phyloP scores from a whole-genome alignment of 169 alveolate species.

The Besnoitia besnoiti region DNA sequence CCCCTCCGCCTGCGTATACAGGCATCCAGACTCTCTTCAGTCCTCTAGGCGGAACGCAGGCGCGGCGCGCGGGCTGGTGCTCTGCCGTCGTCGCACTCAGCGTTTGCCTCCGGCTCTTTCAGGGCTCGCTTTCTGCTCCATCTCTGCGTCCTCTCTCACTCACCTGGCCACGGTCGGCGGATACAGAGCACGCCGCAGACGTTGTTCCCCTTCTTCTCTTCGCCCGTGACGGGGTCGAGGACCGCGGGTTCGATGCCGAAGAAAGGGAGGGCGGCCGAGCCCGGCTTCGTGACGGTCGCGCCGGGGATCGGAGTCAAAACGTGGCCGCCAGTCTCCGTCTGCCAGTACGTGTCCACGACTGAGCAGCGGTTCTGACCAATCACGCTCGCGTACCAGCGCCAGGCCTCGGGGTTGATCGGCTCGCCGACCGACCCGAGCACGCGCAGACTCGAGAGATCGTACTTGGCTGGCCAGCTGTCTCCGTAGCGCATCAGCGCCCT shows the following conservation, averaged over 20 bases:
- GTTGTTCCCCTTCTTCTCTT: constrained; percentile 80
- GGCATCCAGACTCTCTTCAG: too few species aligned
- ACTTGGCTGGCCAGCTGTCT: constrained; percentile 66
- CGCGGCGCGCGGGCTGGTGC: too few species aligned
- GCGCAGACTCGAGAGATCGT: constrained; percentile 66
- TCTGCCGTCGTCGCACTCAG: too few species aligned
- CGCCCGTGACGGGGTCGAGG: constrained; percentile 87
- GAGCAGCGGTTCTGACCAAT: constrained; percentile 75
- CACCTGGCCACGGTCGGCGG: constrained; percentile 92
- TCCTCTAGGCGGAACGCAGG: too few species aligned
- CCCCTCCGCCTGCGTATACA: too few species aligned
- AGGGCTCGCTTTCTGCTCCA: too few species aligned
- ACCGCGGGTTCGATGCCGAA: constrained; percentile 89
- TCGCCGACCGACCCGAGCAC: constrained; percentile 88
- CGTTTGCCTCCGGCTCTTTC: too few species aligned
- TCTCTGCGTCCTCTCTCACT: too few species aligned
- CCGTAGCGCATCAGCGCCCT: constrained; percentile 67
- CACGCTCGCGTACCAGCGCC: constrained; percentile 91
- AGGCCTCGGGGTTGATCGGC: constrained; percentile 94
- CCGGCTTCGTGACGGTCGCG: constrained; percentile 89
- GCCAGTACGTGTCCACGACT: constrained; percentile 97
- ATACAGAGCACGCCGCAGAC: constrained; percentile 88
- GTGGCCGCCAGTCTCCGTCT: constrained; percentile 97
- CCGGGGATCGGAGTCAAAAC: constrained; percentile 93
- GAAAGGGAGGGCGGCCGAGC: constrained; percentile 92